These are phyloP conservation scores for Hondaea fermentalgiana DNA, from an alignment of 108 stramenopile genomes.

Conservation along the genomic window DNA sequence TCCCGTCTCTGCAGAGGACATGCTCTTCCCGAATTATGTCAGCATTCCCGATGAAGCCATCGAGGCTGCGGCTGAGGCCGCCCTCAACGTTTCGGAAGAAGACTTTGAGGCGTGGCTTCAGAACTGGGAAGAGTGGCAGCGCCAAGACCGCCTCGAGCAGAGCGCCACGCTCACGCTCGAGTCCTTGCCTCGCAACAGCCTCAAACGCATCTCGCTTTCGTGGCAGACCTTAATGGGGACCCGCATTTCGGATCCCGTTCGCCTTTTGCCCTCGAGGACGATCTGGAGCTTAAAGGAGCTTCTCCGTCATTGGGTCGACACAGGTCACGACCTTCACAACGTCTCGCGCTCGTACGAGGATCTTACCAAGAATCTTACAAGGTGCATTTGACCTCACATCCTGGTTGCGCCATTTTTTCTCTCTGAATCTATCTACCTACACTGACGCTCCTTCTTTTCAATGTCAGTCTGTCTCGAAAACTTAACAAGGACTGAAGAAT, in stretches of 20 bases:
- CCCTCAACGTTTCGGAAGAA: background rate
- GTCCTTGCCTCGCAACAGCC: background rate
- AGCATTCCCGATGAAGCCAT: background rate
- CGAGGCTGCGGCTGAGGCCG: background rate
- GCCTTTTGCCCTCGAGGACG: background rate
- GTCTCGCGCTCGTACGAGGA: background rate
- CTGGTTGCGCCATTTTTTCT: too few relatives aligned
- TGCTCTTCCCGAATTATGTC: background rate
- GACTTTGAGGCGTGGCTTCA: background rate
- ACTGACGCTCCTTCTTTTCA: too few relatives aligned
- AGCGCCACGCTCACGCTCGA: background rate
- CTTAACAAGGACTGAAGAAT: too few relatives aligned
- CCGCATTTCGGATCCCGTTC: background rate
- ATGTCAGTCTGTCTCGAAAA: too few relatives aligned
- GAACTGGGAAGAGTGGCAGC: background rate
- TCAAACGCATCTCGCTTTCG: background rate
- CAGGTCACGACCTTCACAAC: background rate
- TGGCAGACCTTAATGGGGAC: background rate
- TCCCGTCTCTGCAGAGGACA: background rate
- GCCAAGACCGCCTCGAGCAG: slow-evolving; percentile 6
- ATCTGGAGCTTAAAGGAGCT: background rate
- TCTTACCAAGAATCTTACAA: background rate
- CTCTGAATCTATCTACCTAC: too few relatives aligned
- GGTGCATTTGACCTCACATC: background rate
- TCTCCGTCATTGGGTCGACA: background rate